These are phyloP conservation scores for Phanerochaete carnosa DNA, from an alignment of 768 basidiomycete genomes.

Conservation along the genomic window DNA sequence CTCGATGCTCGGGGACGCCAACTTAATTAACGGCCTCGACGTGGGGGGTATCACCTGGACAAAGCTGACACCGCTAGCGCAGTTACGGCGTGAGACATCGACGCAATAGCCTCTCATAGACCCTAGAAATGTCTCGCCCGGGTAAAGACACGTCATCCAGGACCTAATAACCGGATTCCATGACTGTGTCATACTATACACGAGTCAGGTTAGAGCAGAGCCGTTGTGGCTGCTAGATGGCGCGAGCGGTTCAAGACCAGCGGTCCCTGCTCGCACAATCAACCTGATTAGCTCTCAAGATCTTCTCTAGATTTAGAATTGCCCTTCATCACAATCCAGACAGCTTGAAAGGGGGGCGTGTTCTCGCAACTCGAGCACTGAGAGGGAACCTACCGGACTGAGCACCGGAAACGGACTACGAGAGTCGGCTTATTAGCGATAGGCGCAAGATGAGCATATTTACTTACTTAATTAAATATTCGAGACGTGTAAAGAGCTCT, in stretches of 20 bases:
- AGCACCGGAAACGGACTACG: no score
- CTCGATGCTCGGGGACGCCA: neutral
- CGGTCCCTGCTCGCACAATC: neutral
- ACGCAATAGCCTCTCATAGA: neutral
- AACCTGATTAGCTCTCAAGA: neutral
- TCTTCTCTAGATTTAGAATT: neutral
- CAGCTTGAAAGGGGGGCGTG: no score
- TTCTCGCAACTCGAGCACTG: no score
- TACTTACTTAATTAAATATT: no score
- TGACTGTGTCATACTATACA: neutral
- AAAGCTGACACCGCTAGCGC: neutral
- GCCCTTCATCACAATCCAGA: neutral
- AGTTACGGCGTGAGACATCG: neutral
- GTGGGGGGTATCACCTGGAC: neutral
- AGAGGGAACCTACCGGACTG: no score
- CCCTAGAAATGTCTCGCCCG: neutral
- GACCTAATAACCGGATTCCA: neutral
- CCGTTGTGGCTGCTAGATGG: neutral
- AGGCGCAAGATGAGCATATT: no score
- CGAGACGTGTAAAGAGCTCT: no score
- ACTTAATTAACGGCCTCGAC: neutral
- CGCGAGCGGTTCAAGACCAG: neutral
- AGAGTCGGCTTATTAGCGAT: no score
- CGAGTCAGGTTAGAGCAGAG: neutral
- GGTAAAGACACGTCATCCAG: neutral